phyloP scores from a whole-genome alignment of 148 eudicot species.

The Agrostemma githago region DNA sequence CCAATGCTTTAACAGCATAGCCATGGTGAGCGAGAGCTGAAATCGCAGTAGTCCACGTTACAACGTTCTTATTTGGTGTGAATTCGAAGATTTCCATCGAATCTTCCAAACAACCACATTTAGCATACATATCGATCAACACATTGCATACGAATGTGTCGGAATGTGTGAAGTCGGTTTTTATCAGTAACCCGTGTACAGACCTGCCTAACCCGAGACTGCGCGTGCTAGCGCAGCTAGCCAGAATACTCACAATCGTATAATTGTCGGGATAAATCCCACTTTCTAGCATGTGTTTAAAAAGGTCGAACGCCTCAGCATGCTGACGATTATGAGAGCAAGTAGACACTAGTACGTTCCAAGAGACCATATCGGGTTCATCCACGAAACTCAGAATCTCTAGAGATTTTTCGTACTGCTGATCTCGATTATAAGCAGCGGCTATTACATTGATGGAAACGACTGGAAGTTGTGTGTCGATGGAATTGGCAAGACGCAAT shows the following conservation, averaged over 20 bases:
- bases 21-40: constrained; percentile 73
- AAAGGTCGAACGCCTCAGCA: constrained; percentile 58
- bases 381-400: constrained; percentile 44
- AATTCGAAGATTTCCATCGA: constrained; percentile 43
- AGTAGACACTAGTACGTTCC: constrained; percentile 67
- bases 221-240: constrained; percentile 49
- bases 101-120: constrained; percentile 63
- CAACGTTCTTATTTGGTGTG: constrained; percentile 40
- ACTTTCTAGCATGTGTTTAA: constrained; percentile 53
- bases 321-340: constrained; percentile 70
- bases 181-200: constrained; percentile 57
- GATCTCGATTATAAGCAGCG: constrained; percentile 53
- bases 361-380: constrained; percentile 60
- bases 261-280: constrained; percentile 49
- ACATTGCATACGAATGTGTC: constrained; percentile 63
- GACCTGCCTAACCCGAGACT: constrained; percentile 60
- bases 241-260: constrained; percentile 53
- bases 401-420: constrained; percentile 55
- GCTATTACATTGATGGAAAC: constrained; percentile 61
- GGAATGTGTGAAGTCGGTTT: constrained; percentile 33
- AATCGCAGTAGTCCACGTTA: constrained; percentile 63
- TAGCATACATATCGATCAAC: constrained; percentile 68
- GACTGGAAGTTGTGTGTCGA: constrained; percentile 29
- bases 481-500: constrained; percentile 32
- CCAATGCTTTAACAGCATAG: constrained; percentile 43